Conservation (phyloP, 306 rosid genomes). For the Medicago arabica region DNA sequence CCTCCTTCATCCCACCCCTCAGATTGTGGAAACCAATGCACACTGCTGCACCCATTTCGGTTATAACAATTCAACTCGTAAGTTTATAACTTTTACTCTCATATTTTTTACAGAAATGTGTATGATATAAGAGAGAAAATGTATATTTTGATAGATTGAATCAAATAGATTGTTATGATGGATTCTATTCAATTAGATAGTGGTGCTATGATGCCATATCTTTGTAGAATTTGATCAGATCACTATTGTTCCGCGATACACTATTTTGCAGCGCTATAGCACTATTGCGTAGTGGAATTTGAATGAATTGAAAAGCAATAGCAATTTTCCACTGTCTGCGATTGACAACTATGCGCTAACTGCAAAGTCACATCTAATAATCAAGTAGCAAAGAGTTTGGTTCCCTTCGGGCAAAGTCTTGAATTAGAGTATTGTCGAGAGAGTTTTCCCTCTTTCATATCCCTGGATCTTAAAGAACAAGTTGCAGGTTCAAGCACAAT, state of each 20-base stretch:
- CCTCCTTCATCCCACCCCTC: conserved; percentile 64
- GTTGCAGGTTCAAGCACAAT: neutral
- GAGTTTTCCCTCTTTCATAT: neutral
- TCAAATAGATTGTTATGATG: neutral
- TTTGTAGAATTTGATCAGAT: too few relatives aligned
- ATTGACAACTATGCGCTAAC: neutral
- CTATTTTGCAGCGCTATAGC: too few relatives aligned
- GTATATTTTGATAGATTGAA: neutral
- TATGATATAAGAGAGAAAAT: neutral
- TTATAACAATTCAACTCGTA: conserved; percentile 57
- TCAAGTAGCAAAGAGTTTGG: neutral
- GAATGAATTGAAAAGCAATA: too few relatives aligned
- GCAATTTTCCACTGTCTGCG: too few relatives aligned
- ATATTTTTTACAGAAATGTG: too few relatives aligned
- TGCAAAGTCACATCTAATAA: neutral
- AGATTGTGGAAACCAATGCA: conserved; percentile 65
- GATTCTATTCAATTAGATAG: too few relatives aligned
- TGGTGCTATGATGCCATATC: too few relatives aligned
- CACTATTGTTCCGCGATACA: too few relatives aligned
- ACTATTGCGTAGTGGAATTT: too few relatives aligned
- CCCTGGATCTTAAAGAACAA: neutral
- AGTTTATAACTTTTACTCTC: conserved; percentile 38
- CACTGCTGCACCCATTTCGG: conserved; percentile 65
- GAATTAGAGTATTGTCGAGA: neutral
- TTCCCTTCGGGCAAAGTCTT: neutral